Evolutionary conservation across 345 rosid species (phyloP), one percentile per base, ranked within the genome.

Genomic region (Zanthoxylum bungeanum): DNA sequence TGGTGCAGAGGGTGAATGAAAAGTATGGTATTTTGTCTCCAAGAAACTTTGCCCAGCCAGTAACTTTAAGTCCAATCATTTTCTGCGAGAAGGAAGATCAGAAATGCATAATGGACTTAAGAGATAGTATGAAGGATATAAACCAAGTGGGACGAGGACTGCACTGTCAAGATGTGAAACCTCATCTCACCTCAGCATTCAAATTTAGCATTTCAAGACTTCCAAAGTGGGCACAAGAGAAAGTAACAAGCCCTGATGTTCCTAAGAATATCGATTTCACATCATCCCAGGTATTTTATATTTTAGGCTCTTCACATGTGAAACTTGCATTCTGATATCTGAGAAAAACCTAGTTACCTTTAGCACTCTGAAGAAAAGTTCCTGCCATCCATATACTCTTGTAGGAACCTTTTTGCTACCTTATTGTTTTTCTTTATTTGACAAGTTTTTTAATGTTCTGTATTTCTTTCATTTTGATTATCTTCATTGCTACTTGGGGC

Each of bases 171-270:
- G 79, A 71, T 70, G 77, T 69, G 25, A 58, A 75, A 51, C 73
- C 87, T 28, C 85, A 75, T 30, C 75, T 85, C 86, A 78, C 85
- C 73, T 71, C 92, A 72, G 77, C 83, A 66, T 90, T 90, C 78
- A 88, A 81, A 80, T 88, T 90, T 75, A 89, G 90, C 64, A 79
- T 88, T 79, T 92, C 96, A 66, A 79, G 92, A 69, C 89, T 92
- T 78, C 98, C 98, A 73, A 88, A 80, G 62, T 88, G 98, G 98
- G 98, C 98, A 31, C 96, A 87, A 80, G 71, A 79, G 25, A 88
- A 85, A 84, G 85, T 88, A 61, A 80, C 76, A 71, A 70, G 76
- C 73, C 27, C 80, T 5, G 71, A 37, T 64, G 67, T 70, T 73
- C 62, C 68, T 59, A 25, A 33, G 58, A 74, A 76, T 81, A 83